Base-by-base conservation (phyloP, 1,139 yeast species). In the Lodderomyces oxycetoniae region DNA sequence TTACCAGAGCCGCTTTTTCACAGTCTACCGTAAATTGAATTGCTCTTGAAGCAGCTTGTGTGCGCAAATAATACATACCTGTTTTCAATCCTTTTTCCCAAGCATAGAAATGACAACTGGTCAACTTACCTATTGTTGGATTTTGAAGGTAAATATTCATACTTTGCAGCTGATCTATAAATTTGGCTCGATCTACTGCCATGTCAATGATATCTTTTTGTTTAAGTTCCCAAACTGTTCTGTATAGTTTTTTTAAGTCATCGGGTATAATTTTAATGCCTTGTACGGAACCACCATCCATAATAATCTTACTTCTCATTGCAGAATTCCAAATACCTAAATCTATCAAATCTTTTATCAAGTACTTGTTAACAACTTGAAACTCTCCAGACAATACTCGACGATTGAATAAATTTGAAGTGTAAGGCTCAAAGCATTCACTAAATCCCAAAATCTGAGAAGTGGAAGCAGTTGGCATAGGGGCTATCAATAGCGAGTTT, bases 51-150 rank as follows among this genome's bases (percentile, higher is more conserved):
- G 97, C 96, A 23, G 96, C 96, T 67, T 84, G 93, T 4, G 97
- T 89, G 57, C 97, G 77, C 56, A 91, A 67, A 62, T 91, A 91
- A 70, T 91, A 91, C 95, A 91, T 89, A 42, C 98, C 98, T 4
- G 98, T 91, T 72, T 91, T 91, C 55, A 91, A 74, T 30, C 97
- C 98, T 67, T 81, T 84, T 61, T 82, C 82, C 97, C 97, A 91
- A 30, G 96, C 95, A 57, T 89, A 87, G 67, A 91, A 91, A 61
- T 91, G 97, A 93, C 89, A 89, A 50, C 89, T 77, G n/a, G 97
- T 89, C 46, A 91, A 71, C 59, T 89, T 89, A 43, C 95, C 94
- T 79, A 85, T 79, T 1, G 96, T 85, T 33, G 96, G 96, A 38
- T 80, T 77, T 55, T 75, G 79, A 59, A 89, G 70, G 64, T 85